phyloP scores from a whole-genome alignment of 2,329 filamentous ascomycete genomes.

The Polytolypa hystricis region DNA sequence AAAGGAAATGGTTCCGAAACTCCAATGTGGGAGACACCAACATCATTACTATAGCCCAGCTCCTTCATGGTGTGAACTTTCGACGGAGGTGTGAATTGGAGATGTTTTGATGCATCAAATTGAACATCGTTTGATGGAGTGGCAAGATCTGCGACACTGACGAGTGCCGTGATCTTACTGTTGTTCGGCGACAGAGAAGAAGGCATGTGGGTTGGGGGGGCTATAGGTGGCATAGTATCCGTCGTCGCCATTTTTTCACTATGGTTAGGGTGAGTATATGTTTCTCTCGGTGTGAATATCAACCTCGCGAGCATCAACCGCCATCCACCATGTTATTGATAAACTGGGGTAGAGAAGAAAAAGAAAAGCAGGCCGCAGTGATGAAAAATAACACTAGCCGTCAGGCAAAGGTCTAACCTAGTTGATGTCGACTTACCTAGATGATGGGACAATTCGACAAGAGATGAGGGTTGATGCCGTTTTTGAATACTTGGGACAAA shows the following conservation, averaged over 20 bases:
- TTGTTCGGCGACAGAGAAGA: slow-evolving; percentile 2
- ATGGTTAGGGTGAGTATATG: neutral
- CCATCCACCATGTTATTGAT: too few relatives aligned
- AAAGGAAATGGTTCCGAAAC: slow-evolving; percentile 55
- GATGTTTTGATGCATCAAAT: slow-evolving; percentile 47
- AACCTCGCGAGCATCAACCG: too few relatives aligned
- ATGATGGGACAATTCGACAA: too few relatives aligned
- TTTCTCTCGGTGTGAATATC: too few relatives aligned
- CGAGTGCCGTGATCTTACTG: neutral
- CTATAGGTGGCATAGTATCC: slow-evolving; percentile 11
- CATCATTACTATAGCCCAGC: slow-evolving; percentile 43
- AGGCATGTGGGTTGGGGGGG: slow-evolving; percentile 10
- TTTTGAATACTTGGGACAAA: too few relatives aligned
- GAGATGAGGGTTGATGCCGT: too few relatives aligned
- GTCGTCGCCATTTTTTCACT: slow-evolving; percentile 13
- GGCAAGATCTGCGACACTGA: neutral
- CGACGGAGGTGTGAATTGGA: slow-evolving; percentile 41
- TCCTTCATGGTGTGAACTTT: slow-evolving; percentile 51
- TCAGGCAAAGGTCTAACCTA: too few relatives aligned
- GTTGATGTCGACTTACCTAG: too few relatives aligned
- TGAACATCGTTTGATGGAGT: slow-evolving; percentile 11
- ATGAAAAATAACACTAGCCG: too few relatives aligned
- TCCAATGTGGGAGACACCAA: slow-evolving; percentile 51
- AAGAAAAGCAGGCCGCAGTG: too few relatives aligned
- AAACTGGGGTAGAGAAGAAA: too few relatives aligned